Evolutionary conservation across 345 rosid genomes (phyloP).

Genomic region (Durio zibethinus): DNA sequence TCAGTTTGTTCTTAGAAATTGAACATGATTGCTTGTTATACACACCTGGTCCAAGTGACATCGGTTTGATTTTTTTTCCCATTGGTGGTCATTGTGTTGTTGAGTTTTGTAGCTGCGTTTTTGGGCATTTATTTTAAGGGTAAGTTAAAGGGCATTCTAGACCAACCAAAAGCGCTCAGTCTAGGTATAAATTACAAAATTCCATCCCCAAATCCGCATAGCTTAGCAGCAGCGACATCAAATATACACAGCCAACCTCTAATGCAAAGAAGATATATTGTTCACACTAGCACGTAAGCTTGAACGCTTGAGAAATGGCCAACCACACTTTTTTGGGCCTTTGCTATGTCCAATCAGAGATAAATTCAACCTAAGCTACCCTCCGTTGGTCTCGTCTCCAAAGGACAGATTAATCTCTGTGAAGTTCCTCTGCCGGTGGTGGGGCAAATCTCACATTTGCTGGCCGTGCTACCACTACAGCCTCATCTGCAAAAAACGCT

Average conservation of each 20-base stretch:
- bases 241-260: slow-evolving; percentile 15
- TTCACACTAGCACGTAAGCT: background rate
- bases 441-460: slow-evolving; percentile 78
- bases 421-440: slow-evolving; percentile 64
- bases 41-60: background rate
- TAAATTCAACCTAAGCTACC: background rate
- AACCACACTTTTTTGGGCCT: background rate
- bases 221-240: slow-evolving; percentile 6
- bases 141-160: background rate
- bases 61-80: background rate
- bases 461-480: slow-evolving; percentile 71
- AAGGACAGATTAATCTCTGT: slow-evolving; percentile 45
- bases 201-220: slow-evolving; percentile 11
- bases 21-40: too few relatives aligned
- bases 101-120: too few relatives aligned
- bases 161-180: background rate
- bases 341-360: background rate
- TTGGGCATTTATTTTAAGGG: too few relatives aligned
- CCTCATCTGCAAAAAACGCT: slow-evolving; percentile 78
- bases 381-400: background rate
- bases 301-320: background rate
- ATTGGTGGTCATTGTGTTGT: background rate
- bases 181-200: background rate
- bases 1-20: background rate
- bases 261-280: background rate